Evolutionary conservation across 2,329 filamentous ascomycete genomes (phyloP).

Genomic region (Ascocoryne sarcoides): DNA sequence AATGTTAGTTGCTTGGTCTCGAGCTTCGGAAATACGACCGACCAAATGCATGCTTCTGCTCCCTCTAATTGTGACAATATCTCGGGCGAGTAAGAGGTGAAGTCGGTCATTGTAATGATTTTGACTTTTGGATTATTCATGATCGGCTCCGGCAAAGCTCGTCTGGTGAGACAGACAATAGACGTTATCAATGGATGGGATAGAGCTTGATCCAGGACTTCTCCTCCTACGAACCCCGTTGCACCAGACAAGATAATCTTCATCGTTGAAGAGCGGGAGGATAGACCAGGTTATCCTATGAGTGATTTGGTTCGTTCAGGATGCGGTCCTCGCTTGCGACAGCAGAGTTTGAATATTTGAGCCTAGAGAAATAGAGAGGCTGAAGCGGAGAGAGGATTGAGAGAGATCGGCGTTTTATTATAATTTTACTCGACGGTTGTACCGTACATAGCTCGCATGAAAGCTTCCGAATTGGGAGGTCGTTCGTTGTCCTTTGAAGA

Average conservation of each 20-base stretch:
- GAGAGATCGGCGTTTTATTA: too few relatives aligned
- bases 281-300: too few relatives aligned
- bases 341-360: too few relatives aligned
- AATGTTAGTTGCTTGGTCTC: not conserved
- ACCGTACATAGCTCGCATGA: too few relatives aligned
- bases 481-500: too few relatives aligned
- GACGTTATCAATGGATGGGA: not conserved
- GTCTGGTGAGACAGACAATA: slow-evolving; percentile 1
- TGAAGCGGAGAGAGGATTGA: too few relatives aligned
- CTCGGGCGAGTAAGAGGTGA: not conserved
- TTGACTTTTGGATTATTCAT: slow-evolving; percentile 1
- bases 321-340: too few relatives aligned
- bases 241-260: slow-evolving; percentile 5
- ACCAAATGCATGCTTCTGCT: slow-evolving; percentile 6
- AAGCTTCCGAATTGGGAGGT: too few relatives aligned
- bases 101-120: slow-evolving; percentile 2
- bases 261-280: not conserved
- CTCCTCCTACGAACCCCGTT: slow-evolving; percentile 2
- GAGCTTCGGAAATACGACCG: not conserved
- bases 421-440: too few relatives aligned
- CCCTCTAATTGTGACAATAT: not conserved
- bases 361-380: too few relatives aligned
- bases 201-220: slow-evolving; percentile 4
- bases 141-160: not conserved
- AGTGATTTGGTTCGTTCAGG: too few relatives aligned